A percentile compares a stretch with the other conserved stretches of the same genome.
phyloP scores from a whole-genome alignment of 2,329 filamentous ascomycete species.

The Xylaria sp. region DNA sequence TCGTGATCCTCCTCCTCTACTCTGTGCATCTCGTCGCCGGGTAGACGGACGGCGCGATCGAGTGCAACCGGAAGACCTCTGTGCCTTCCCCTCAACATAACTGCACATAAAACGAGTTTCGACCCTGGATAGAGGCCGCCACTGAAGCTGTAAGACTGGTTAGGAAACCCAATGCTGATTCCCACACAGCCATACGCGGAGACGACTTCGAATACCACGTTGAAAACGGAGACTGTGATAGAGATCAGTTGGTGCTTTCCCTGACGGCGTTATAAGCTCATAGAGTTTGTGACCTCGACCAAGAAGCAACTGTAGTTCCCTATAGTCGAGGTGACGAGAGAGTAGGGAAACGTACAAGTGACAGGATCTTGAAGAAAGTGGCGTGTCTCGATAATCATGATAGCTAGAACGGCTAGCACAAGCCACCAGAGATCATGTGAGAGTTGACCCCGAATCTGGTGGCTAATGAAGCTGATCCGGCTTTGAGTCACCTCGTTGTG shows the following conservation, averaged over 20 bases:
- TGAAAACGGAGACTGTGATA: conserved; percentile 61
- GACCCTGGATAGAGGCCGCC: conserved; percentile 64
- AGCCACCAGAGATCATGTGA: conserved; percentile 74
- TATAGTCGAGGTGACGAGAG: background rate
- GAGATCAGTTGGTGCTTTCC: background rate
- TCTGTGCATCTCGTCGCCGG: conserved; percentile 50
- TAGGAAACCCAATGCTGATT: conserved; percentile 64
- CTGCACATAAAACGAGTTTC: conserved; percentile 66
- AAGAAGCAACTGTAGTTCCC: background rate
- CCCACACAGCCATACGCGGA: conserved; percentile 69
- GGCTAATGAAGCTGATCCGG: conserved; percentile 61
- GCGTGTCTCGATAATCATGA: conserved; percentile 66
- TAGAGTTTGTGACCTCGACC: background rate
- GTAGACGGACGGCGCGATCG: conserved; percentile 62
- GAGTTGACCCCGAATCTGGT: conserved; percentile 68
- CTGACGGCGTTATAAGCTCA: background rate
- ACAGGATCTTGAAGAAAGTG: conserved; percentile 63
- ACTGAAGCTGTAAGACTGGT: conserved; percentile 63
- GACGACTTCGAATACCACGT: conserved; percentile 66
- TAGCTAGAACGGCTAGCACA: conserved; percentile 67
- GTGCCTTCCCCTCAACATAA: conserved; percentile 66
- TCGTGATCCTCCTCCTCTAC: conserved; percentile 56
- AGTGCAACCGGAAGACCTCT: conserved; percentile 65
- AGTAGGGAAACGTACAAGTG: conserved; percentile 47
- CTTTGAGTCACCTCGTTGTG: conserved; percentile 46